Conservation (phyloP, 2,329 filamentous ascomycete species). For the Chaetomiaceae sp. region DNA sequence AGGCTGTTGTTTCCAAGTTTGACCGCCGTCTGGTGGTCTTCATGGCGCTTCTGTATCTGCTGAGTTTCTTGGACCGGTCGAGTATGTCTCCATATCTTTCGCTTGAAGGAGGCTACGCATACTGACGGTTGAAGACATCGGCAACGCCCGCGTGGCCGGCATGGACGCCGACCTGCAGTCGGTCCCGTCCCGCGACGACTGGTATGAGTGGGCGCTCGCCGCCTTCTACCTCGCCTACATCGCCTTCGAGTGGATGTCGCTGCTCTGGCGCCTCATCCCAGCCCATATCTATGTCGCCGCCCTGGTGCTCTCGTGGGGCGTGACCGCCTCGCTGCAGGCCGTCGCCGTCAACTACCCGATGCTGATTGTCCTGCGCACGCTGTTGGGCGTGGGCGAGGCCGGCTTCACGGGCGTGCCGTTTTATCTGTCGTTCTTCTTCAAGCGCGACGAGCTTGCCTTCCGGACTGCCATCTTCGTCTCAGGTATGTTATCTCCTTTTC, state of each 20-base stretch:
- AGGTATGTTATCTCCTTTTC: constrained; percentile 38
- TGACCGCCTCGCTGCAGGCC: constrained; percentile 68
- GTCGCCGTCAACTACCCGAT: constrained; percentile 57
- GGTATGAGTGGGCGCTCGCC: constrained; percentile 56
- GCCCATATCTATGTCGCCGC: constrained; percentile 53
- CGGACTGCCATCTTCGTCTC: constrained; percentile 83
- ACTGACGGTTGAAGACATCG: constrained; percentile 40
- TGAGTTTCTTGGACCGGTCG: constrained; percentile 79
- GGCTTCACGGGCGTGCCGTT: constrained; percentile 59
- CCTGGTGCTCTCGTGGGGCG: constrained; percentile 72
- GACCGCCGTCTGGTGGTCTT: constrained; percentile 74
- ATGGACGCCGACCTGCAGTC: constrained; percentile 57
- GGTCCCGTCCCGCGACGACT: constrained; percentile 36
- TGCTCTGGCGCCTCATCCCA: constrained; percentile 55
- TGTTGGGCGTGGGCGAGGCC: constrained; percentile 59
- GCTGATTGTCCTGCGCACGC: constrained; percentile 47
- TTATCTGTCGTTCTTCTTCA: constrained; percentile 60
- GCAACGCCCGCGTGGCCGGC: constrained; percentile 57
- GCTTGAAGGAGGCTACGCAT: not conserved
- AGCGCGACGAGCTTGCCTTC: constrained; percentile 68
- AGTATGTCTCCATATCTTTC: constrained; percentile 46
- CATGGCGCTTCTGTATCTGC: constrained; percentile 73
- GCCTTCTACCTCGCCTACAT: constrained; percentile 61
- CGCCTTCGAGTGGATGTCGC: constrained; percentile 57
- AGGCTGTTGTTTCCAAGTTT: constrained; percentile 63